Percentiles rank a stretch among this genome's conserved stretches.
These are phyloP conservation scores for Cyclotella baltica DNA, from an alignment of 108 stramenopile species.

Conservation along the genomic window DNA sequence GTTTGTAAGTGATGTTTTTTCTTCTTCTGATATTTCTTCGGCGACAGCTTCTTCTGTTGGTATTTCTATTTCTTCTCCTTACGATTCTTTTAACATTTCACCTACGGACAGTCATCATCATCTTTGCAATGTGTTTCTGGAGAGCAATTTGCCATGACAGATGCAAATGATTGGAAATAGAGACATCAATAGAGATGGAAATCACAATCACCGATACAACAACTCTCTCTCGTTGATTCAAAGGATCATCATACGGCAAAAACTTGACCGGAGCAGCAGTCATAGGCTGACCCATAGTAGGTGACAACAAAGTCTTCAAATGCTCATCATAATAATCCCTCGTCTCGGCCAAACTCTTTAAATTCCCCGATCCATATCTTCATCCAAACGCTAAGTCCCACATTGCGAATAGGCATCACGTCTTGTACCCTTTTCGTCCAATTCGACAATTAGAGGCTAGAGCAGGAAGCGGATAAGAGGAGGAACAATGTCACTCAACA, in stretches of 20 bases:
- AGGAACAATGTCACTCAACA: no score
- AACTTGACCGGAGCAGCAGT: conserved; percentile 1
- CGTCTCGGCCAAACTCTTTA: conserved; percentile 16
- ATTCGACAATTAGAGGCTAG: no score
- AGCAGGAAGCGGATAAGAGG: no score
- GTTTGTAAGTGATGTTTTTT: neutral
- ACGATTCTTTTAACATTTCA: neutral
- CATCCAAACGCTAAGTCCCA: conserved; percentile 2
- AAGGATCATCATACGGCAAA: no score
- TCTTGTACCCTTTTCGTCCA: conserved; percentile 5
- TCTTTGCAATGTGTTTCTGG: conserved; percentile 4
- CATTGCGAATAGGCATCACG: conserved; percentile 15
- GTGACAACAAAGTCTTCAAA: neutral
- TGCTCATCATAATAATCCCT: conserved; percentile 27
- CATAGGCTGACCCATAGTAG: neutral
- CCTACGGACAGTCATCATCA: conserved; percentile 6
- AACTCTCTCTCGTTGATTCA: neutral
- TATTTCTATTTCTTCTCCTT: neutral
- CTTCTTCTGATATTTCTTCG: neutral
- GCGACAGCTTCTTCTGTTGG: neutral
- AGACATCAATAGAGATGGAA: neutral
- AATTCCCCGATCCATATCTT: conserved; percentile 15
- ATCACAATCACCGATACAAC: neutral
- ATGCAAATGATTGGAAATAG: neutral
- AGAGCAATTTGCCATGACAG: neutral